These are phyloP conservation scores for Pseudocercospora crystallina DNA, from an alignment of 2,329 filamentous ascomycete species.

Conservation along the genomic window DNA sequence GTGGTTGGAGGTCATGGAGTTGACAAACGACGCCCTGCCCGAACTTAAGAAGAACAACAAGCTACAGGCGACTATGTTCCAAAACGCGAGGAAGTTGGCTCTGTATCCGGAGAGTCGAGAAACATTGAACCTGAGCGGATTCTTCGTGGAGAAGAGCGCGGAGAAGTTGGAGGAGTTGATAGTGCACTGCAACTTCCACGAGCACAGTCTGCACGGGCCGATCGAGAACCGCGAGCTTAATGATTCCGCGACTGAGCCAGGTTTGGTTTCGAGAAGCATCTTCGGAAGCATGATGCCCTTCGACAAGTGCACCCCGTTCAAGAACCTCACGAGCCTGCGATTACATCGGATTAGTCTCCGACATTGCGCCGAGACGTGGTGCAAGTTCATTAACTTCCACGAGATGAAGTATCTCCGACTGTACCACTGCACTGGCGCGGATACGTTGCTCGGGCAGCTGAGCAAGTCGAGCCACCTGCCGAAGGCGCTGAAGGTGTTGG, in stretches of 20 bases:
- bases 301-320: slow-evolving; percentile 46
- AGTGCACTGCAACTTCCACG: slow-evolving; percentile 48
- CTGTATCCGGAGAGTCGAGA: slow-evolving; percentile 49
- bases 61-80: slow-evolving; percentile 41
- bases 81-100: slow-evolving; percentile 45
- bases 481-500: slow-evolving; percentile 45
- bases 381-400: slow-evolving; percentile 48
- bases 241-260: slow-evolving; percentile 48
- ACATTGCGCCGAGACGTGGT: slow-evolving; percentile 50
- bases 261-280: slow-evolving; percentile 47
- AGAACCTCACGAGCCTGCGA: slow-evolving; percentile 43
- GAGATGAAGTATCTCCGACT: slow-evolving; percentile 44
- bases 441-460: slow-evolving; percentile 48
- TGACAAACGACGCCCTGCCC: slow-evolving; percentile 44
- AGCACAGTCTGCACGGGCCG: slow-evolving; percentile 28
- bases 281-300: slow-evolving; percentile 51
- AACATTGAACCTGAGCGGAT: slow-evolving; percentile 45
- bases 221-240: slow-evolving; percentile 43
- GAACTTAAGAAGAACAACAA: slow-evolving; percentile 44
- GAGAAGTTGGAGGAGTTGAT: slow-evolving; percentile 47
- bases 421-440: slow-evolving; percentile 47
- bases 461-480: slow-evolving; percentile 47
- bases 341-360: slow-evolving; percentile 48
- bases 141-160: slow-evolving; percentile 43
- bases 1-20: slow-evolving; percentile 49